Base-by-base conservation (phyloP, 2,329 filamentous ascomycete genomes). In the Fusarium equiseti region DNA sequence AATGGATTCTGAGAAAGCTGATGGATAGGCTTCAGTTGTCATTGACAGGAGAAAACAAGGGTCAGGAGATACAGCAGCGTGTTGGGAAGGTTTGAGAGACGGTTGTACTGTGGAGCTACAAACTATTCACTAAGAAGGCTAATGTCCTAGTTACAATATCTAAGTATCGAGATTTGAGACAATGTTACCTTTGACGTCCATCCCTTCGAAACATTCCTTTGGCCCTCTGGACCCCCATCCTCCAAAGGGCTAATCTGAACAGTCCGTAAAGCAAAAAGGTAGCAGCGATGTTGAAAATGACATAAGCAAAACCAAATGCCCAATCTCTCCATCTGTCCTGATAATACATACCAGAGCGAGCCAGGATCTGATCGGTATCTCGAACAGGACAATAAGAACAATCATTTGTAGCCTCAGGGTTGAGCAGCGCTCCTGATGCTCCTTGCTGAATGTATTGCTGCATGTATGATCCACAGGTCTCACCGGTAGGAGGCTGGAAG, bases 271-370 rank as follows among this genome's bases (percentile, higher is more conserved):
- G 8, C 4, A 38, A 11, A 42, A 58, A 58, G 4, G 54, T 22
- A 27, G 54, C 45, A 31, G 11, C 12, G 16, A 58, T 42, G n/a
- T 58, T 58, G 20, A 58, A 58, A 16, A 20, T 3, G 8, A 58
- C 29, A 26, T 51, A 58, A 26, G 32, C 54, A 32, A 58, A 58
- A 6, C 54, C 32, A n/a, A 51, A n/a, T 4, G 24, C 54, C 54
- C 54, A 58, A 18, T 58, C 54, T 20, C 16, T 27, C 54, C 54
- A 58, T 58, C 54, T 51, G 20, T 58, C 45, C 2, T 32, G 15
- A 31, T 58, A 58, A 31, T 58, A 51, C 54, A 58, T 58, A 6
- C 20, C 45, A 8, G 54, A 58, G 20, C 45, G 45, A 31, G 45
- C 54, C 45, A 58, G 16, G 26, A 58, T 31, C 20, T 58, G 54